phyloP scores from a whole-genome alignment of 139 green algal genomes.

The Deuterostichococcus epilithicus region DNA sequence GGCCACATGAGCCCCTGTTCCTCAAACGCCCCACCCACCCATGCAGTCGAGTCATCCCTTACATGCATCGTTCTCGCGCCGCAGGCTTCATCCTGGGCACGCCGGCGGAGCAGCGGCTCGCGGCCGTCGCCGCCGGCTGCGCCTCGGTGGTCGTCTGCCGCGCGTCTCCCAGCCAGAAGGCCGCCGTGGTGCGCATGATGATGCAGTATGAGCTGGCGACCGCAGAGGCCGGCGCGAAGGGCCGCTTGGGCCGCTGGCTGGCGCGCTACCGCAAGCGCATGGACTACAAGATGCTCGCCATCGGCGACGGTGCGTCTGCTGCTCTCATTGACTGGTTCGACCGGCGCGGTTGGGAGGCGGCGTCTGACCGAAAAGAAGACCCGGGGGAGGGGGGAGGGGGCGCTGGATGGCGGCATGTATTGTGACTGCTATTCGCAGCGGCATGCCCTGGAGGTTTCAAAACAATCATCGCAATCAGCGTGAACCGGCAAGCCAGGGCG shows the following conservation, averaged over 20 bases:
- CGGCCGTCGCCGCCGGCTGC: slow-evolving; percentile 27
- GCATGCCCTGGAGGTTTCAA: no score
- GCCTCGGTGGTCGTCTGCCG: slow-evolving; percentile 42
- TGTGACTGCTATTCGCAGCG: no score
- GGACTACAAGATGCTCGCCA: slow-evolving; percentile 14
- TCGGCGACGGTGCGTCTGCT: slow-evolving; percentile 42
- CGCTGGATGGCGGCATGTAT: no score
- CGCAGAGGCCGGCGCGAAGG: not conserved
- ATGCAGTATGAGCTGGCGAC: slow-evolving; percentile 3
- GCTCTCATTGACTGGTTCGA: no score
- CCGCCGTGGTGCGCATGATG: slow-evolving; percentile 47
- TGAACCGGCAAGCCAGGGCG: no score
- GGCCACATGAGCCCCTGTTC: no score
- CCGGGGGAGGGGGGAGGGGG: no score
- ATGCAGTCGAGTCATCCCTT: no score
- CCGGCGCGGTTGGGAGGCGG: no score
- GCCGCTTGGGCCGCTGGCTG: not conserved
- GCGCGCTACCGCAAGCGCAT: not conserved
- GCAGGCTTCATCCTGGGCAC: not conserved
- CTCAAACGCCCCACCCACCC: no score
- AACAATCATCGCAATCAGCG: no score
- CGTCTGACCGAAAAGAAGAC: no score
- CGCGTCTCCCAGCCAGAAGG: slow-evolving; percentile 51
- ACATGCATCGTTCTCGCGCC: not conserved
- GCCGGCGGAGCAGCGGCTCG: slow-evolving; percentile 23